Conservation (phyloP, 257 asterid species). For the Fraxinus excelsior region DNA sequence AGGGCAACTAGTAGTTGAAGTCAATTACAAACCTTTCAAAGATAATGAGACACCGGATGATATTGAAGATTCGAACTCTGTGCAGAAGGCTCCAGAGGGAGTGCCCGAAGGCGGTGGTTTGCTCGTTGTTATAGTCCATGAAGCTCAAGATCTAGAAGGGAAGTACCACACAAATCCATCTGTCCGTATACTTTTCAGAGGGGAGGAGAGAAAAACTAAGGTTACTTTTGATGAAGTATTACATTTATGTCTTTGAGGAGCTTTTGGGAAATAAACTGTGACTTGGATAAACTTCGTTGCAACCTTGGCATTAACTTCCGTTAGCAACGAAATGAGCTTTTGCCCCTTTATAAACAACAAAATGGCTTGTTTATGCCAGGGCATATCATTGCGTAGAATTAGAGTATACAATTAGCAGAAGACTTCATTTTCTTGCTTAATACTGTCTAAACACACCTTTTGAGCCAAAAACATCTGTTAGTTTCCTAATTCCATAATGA, state of each 20-base stretch:
- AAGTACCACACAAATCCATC: constrained; percentile 91
- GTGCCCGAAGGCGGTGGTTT: constrained; percentile 90
- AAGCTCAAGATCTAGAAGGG: constrained; percentile 95
- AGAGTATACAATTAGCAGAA: too few species aligned
- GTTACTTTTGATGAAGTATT: constrained; percentile 27
- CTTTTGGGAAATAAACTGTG: background rate
- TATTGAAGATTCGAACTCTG: constrained; percentile 46
- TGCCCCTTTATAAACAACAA: too few species aligned
- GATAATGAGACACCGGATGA: constrained; percentile 54
- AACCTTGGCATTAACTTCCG: too few species aligned
- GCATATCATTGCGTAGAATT: too few species aligned
- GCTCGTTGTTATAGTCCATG: constrained; percentile 83
- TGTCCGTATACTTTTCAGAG: constrained; percentile 69
- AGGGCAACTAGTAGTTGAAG: constrained; percentile 77
- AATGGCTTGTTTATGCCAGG: background rate
- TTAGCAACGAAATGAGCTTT: too few species aligned
- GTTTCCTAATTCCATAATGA: background rate
- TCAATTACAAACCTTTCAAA: constrained; percentile 71
- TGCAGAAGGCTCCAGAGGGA: constrained; percentile 92
- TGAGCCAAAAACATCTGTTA: background rate
- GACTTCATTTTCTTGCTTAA: background rate
- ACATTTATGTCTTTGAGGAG: background rate
- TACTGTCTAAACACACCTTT: background rate
- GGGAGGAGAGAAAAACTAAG: constrained; percentile 87
- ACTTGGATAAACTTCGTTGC: background rate